These are phyloP conservation scores for Fraxinus xanthoxyloides DNA, from an alignment of 305 asterid species.

Conservation along the genomic window DNA sequence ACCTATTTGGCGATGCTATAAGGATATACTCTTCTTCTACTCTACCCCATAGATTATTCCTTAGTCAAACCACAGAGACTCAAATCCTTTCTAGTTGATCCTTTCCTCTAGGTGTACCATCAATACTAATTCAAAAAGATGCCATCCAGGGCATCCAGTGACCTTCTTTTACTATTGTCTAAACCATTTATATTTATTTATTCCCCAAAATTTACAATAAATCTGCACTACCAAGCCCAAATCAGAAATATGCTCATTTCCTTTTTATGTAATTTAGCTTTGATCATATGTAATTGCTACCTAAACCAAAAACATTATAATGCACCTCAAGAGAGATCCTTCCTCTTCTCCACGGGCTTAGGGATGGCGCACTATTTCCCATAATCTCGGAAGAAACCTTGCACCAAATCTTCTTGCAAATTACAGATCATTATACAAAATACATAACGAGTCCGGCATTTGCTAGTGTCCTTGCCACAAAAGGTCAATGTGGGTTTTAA, in stretches of 20 bases:
- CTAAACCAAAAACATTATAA: not conserved
- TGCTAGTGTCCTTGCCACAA: not conserved
- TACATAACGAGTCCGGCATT: not conserved
- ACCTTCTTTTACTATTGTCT: not conserved
- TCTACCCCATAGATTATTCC: not conserved
- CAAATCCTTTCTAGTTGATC: constrained; percentile 2
- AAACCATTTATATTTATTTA: not conserved
- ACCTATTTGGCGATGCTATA: not conserved
- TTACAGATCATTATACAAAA: not conserved
- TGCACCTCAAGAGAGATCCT: not conserved
- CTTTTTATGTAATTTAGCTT: not conserved
- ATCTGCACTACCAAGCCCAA: not conserved
- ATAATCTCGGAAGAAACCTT: not conserved
- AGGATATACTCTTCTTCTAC: not conserved
- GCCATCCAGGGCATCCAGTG: not conserved
- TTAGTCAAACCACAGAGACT: constrained; percentile 1
- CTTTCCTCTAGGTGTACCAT: not conserved
- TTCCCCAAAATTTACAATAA: not conserved
- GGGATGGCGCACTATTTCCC: not conserved
- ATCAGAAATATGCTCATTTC: not conserved
- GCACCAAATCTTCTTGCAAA: not conserved
- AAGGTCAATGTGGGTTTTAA: not conserved
- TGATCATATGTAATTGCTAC: not conserved
- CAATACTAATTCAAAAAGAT: not conserved
- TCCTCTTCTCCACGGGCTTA: not conserved